Base-by-base conservation (phyloP, 2,329 filamentous ascomycete genomes). In the Chaetomium sp. region DNA sequence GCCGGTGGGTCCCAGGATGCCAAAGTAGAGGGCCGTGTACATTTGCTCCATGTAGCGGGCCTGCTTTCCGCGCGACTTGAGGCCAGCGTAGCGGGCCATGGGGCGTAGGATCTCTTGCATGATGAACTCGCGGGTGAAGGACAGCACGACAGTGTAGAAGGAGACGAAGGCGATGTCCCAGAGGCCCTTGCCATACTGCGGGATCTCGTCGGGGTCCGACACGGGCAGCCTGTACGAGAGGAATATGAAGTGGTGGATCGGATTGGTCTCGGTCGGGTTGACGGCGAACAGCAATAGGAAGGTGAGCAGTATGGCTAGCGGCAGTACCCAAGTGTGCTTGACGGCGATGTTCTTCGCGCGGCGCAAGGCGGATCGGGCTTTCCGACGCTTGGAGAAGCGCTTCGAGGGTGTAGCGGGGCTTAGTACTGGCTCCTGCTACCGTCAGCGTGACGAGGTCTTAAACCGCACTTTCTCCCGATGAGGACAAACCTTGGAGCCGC, bases 31-130 rank as follows among this genome's bases (percentile, higher is more conserved):
- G 29, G 93, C 93, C 1, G 93, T 97, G 79, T 98, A 98, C 74
- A 90, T 87, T 79, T 98, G 93, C 78, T 98, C 93, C 91, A 97
- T 95, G 83, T 97, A 97, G 38, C 93, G 89, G 19, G 89, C 85
- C 74, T 95, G 92, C 80, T 97, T 97, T 68, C 84, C 87, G 63
- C 88, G 85, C 68, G 85, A 87, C 66, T 80, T 83, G 73, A 97
- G 87, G 19, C 91, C 90, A 62, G 82, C 87, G 70, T 81, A 83
- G 51, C 86, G 82, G 6, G 92, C 92, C 67, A 93, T 81, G 0
- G 93, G 93, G 13, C 89, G 87, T 65, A 97, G 86, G 58, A 96
- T 73, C 72, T 92, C 89, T 79, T 97, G 93, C 93, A 97, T 97
- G 79, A 96, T 84, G 77, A 97, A 97, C 77, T 98, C 93, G 74